Conservation (phyloP, 1,139 yeast genomes). For the Blastobotrys malaysiensis region DNA sequence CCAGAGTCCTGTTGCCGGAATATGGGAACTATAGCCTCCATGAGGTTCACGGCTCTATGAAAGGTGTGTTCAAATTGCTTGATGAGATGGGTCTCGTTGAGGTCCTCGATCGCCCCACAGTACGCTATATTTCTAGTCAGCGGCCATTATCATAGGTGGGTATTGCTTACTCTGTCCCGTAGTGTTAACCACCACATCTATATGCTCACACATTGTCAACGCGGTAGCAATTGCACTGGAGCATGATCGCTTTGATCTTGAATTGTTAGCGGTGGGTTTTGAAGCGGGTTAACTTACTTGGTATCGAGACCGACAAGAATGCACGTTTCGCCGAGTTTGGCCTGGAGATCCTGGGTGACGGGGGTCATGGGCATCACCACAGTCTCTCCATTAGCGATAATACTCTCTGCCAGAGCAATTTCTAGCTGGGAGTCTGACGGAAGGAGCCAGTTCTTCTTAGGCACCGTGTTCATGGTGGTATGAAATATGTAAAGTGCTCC, state of each 20-base stretch:
- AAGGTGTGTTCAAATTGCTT: slow-evolving; percentile 30
- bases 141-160: not conserved
- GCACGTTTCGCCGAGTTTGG: not conserved
- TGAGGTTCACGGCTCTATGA: slow-evolving; percentile 28
- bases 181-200: slow-evolving; percentile 28
- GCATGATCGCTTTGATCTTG: not conserved
- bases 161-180: slow-evolving; percentile 8
- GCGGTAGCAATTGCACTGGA: slow-evolving; percentile 2
- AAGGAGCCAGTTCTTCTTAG: slow-evolving; percentile 4
- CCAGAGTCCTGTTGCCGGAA: slow-evolving; percentile 27
- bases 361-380: slow-evolving; percentile 1
- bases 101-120: slow-evolving; percentile 29
- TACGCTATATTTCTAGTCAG: not conserved
- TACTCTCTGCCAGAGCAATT: slow-evolving; percentile 5
- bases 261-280: not conserved
- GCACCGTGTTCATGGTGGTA: not conserved
- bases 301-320: slow-evolving; percentile 1
- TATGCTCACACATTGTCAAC: slow-evolving; percentile 19
- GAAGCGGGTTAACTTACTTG: no score
- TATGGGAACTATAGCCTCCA: slow-evolving; percentile 28
- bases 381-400: slow-evolving; percentile 4
- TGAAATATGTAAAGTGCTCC: not conserved
- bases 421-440: slow-evolving; percentile 5
- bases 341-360: not conserved
- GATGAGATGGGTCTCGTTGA: slow-evolving; percentile 28